Evolutionary conservation across 441 rosid genomes (phyloP).

Genomic region (Euphorbia celastroides): DNA sequence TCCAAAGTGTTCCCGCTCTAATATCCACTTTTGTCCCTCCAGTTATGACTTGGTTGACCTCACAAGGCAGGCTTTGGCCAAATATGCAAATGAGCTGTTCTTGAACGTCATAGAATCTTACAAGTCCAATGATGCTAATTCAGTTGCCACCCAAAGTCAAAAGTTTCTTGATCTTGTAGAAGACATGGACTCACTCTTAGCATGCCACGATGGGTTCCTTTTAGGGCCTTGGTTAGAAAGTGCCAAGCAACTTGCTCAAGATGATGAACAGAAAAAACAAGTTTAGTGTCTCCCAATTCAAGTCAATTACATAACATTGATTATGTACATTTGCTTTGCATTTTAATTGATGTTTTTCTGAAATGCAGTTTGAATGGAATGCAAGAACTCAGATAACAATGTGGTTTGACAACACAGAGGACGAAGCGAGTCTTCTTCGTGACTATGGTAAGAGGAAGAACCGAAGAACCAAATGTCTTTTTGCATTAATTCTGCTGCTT

Average conservation of each 20-base stretch:
- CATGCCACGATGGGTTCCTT: constrained; percentile 56
- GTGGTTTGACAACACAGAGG: constrained; percentile 71
- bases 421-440: constrained; percentile 64
- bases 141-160: constrained; percentile 29
- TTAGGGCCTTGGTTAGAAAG: constrained; percentile 72
- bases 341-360: constrained; percentile 1
- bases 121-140: constrained; percentile 28
- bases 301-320: neutral
- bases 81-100: constrained; percentile 57
- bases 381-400: constrained; percentile 75
- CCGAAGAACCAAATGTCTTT: neutral
- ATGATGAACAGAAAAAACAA: constrained; percentile 43
- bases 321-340: neutral
- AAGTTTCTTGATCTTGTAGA: constrained; percentile 50
- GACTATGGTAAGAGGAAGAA: constrained; percentile 45
- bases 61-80: constrained; percentile 65
- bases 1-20: neutral
- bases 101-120: constrained; percentile 42
- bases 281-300: constrained; percentile 21
- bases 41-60: constrained; percentile 66
- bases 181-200: constrained; percentile 51
- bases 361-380: constrained; percentile 65
- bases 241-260: constrained; percentile 50
- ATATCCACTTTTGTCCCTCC: constrained; percentile 12
- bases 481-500: neutral